Evolutionary conservation across 805 yeast species (phyloP).

Genomic region (Starmerella gropengiesseri): DNA sequence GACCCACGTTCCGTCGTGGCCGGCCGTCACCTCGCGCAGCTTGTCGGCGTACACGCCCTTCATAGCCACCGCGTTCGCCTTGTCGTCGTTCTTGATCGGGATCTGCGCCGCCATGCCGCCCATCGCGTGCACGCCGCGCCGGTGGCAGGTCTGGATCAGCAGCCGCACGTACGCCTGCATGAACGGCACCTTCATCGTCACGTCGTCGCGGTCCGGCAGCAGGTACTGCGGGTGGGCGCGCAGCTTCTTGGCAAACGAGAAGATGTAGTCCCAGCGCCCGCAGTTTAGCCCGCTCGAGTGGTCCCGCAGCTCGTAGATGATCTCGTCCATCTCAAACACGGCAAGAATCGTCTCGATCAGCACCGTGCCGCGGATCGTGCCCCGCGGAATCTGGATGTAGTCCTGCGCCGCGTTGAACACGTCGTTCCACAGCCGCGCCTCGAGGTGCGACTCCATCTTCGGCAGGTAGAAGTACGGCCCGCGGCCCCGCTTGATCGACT

Average conservation of each 20-base stretch:
- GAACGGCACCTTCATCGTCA: slow-evolving; percentile 58
- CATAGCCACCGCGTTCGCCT: slow-evolving; percentile 52
- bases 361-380: slow-evolving; percentile 62
- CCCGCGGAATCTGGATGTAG: slow-evolving; percentile 50
- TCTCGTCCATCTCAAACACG: slow-evolving; percentile 70
- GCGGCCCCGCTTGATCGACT: slow-evolving; percentile 43
- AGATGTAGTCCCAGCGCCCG: slow-evolving; percentile 70
- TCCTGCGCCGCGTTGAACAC: slow-evolving; percentile 56
- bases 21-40: slow-evolving; percentile 54
- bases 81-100: slow-evolving; percentile 55
- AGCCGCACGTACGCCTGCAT: slow-evolving; percentile 57
- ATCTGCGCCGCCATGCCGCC: slow-evolving; percentile 76
- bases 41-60: slow-evolving; percentile 58
- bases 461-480: slow-evolving; percentile 69
- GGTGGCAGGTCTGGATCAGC: slow-evolving; percentile 57
- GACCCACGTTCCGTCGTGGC: slow-evolving; percentile 71
- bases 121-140: slow-evolving; percentile 64
- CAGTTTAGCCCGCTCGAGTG: slow-evolving; percentile 66
- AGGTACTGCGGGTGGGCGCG: slow-evolving; percentile 51
- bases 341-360: slow-evolving; percentile 63
- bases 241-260: slow-evolving; percentile 56
- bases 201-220: slow-evolving; percentile 60
- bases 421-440: slow-evolving; percentile 68
- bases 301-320: slow-evolving; percentile 58
- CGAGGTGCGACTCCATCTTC: slow-evolving; percentile 67